phyloP scores from a whole-genome alignment of 306 rosid species.

The Acacia confusa region DNA sequence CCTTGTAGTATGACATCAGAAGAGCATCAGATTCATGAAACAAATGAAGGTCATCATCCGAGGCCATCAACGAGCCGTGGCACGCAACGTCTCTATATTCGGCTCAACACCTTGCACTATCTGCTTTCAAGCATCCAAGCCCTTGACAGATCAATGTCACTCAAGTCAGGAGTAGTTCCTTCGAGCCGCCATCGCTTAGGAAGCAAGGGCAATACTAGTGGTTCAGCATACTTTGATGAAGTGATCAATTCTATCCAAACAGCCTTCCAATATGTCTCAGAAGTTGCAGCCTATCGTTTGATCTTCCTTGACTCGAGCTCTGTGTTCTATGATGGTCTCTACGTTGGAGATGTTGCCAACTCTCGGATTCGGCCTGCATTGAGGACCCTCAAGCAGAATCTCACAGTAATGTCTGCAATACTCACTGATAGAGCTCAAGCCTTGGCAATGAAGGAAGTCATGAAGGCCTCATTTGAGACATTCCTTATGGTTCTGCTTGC shows the following conservation, averaged over 20 bases:
- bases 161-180: constrained; percentile 40
- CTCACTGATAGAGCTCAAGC: constrained; percentile 77
- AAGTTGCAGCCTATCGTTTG: constrained; percentile 86
- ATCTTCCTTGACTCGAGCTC: constrained; percentile 82
- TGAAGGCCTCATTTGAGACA: constrained; percentile 86
- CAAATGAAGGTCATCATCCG: constrained; percentile 63
- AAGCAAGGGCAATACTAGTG: constrained; percentile 26
- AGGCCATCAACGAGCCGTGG: constrained; percentile 90
- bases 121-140: constrained; percentile 59
- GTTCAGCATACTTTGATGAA: constrained; percentile 60
- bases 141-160: constrained; percentile 59
- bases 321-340: constrained; percentile 74
- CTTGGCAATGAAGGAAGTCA: constrained; percentile 77
- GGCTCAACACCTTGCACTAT: constrained; percentile 82
- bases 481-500: constrained; percentile 90
- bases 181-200: constrained; percentile 34
- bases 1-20: constrained; percentile 54
- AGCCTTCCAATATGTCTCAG: constrained; percentile 74
- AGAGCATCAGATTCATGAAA: constrained; percentile 38
- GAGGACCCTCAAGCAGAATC: constrained; percentile 69
- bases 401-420: constrained; percentile 66
- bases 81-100: constrained; percentile 87
- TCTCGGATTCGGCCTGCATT: constrained; percentile 73
- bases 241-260: constrained; percentile 47
- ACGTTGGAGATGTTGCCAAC: constrained; percentile 59